phyloP scores from a whole-genome alignment of 768 basidiomycete species.

The Lentinula boryana region DNA sequence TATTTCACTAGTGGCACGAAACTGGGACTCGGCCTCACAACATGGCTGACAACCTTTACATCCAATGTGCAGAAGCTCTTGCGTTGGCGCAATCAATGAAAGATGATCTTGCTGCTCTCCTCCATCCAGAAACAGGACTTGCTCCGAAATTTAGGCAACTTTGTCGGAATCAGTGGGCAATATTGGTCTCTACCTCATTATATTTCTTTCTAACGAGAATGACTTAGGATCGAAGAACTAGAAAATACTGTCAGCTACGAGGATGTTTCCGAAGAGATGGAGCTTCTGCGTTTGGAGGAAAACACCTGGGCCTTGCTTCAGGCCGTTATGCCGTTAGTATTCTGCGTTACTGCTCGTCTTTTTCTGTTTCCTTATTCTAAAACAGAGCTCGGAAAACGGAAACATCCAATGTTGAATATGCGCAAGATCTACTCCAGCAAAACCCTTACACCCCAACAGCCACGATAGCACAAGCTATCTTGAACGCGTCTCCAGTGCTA shows the following conservation, averaged over 20 bases:
- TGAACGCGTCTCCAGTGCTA: conserved; percentile 62
- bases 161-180: conserved; percentile 50
- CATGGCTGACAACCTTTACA: conserved; percentile 52
- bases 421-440: conserved; percentile 49
- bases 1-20: neutral
- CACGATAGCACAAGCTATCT: conserved; percentile 67
- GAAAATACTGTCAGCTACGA: conserved; percentile 34
- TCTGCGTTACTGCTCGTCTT: neutral
- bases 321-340: conserved; percentile 65
- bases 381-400: conserved; percentile 66
- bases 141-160: conserved; percentile 56
- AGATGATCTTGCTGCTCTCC: conserved; percentile 52
- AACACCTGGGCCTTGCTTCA: conserved; percentile 83
- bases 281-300: conserved; percentile 63
- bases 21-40: neutral
- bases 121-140: conserved; percentile 64
- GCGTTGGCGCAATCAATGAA: conserved; percentile 48
- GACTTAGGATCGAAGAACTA: conserved; percentile 44
- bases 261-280: conserved; percentile 43
- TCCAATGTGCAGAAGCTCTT: conserved; percentile 65
- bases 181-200: neutral
- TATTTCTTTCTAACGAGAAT: neutral
- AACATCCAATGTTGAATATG: conserved; percentile 35
- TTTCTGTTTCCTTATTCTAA: neutral
- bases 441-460: conserved; percentile 83